Evolutionary conservation across 2,329 filamentous ascomycete species (phyloP), one percentile per base, ranked within the genome.

Genomic region (Plectosphaerella sp.): DNA sequence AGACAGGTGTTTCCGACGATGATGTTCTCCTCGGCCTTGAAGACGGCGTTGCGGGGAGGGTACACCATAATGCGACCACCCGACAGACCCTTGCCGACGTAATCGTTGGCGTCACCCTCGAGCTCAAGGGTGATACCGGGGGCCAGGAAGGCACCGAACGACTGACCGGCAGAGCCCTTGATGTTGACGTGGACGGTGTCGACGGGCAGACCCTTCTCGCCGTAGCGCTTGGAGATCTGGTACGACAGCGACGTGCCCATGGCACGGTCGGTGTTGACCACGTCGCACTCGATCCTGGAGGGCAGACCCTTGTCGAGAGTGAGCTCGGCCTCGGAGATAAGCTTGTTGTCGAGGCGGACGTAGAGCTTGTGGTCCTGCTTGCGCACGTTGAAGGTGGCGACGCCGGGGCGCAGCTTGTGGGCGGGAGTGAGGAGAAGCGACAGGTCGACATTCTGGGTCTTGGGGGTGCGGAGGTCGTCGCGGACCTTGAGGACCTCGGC

Each of bases 181-280:
- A 97, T 94, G 66, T 96, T 97, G 67, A 91, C 90, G 65, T 97
- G 93, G 52, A 97, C 91, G 18, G 93, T 97, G 66, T 97, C 93
- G 68, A 91, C 84, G 8, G 92, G 92, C 48, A 97, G 76, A 62
- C 93, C 93, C 61, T 84, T 85, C 73, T 96, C 90, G 54, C 93
- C 92, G 62, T 93, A 96, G 53, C 89, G 83, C 76, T 92, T 93
- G 63, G 91, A 96, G 67, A 97, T 91, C 59, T 96, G 92, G 76
- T 97, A 97, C 1, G 93, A 97, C 4, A 97, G 81, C 2, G 92
- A 96, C 5, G 93, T 92, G 64, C 93, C 93, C 72, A 97, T 83
- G 33, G 91, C 89, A 72, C 93, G 90, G 67, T 97, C 93, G 35
- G 93, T 97, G 72, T 97, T 97, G 73, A 96, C 88, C 64, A 97